Base-by-base conservation (phyloP, 495 filamentous ascomycete species). In the Articulospora tetracladia region DNA sequence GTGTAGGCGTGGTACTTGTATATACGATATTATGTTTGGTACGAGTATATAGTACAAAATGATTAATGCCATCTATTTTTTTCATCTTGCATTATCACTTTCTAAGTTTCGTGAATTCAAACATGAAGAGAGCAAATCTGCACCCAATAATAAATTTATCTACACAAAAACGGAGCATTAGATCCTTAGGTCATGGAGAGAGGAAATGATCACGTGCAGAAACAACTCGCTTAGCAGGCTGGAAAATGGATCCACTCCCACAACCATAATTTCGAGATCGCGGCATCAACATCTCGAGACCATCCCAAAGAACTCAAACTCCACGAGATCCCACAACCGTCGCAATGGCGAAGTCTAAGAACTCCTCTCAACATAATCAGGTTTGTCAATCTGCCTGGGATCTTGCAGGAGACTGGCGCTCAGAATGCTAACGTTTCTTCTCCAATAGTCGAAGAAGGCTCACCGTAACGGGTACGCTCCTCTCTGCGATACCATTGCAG, bases 391-490 rank as follows among this genome's bases (percentile, higher is more conserved):
- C 39, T 44, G 4, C 39, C 17, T 44, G 4, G 8, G 4, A 7
- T n/a, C 11, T n/a, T n/a, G n/a, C n/a, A n/a, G n/a, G n/a, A n/a
- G 8, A 44, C 17, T 7, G 15, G n/a, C 10, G 39, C 10, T 19
- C 39, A 44, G 15, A n/a, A 12, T 44, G 39, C 39, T 44, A 44
- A 44, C 39, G 3, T n/a, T 15, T 44, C 15, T 44, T 3, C 11
- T 19, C 8, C 3, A 47, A 96, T 82, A 97, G 98, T 79, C 87
- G 74, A 89, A 90, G 82, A 98, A 98, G 88, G 90, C 89, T 78
- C 93, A 97, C 88, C 85, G 85, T 74, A 97, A 97, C 84, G 94
- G 92, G 94, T 98, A 87, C 71, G 85, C 24, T 50, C 10, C 17
- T 44, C 39, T n/a, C 39, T n/a, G 39, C 39, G 39, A n/a, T 12